A percentile compares a stretch with the other conserved stretches of the same genome.
These are phyloP conservation scores for Acer campestre DNA, from an alignment of 345 rosid species.

Conservation along the genomic window DNA sequence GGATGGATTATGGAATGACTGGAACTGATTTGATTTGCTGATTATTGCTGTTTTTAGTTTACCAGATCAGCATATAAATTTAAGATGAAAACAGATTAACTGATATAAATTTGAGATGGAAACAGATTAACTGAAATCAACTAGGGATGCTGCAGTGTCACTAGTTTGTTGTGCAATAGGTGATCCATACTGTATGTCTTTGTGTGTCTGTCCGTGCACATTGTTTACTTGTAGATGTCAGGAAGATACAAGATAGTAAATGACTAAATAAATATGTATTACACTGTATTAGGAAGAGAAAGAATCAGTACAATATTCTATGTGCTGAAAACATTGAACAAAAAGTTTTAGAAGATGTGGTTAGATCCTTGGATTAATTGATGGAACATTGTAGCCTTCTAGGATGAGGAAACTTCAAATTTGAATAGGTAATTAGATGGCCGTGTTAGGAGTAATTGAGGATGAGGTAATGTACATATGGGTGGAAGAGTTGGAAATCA, in stretches of 20 bases:
- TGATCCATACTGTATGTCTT: not conserved
- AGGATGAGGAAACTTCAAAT: slow-evolving; percentile 5
- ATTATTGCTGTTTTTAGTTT: not conserved
- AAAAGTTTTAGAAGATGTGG: not conserved
- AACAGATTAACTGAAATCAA: not conserved
- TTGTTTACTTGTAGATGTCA: not conserved
- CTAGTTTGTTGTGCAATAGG: not conserved
- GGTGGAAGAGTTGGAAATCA: not conserved
- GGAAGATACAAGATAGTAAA: not conserved
- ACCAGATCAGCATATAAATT: not conserved
- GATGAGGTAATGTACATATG: not conserved
- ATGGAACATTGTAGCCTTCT: not conserved
- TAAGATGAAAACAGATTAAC: not conserved
- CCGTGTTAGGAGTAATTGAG: not conserved
- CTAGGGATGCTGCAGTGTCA: not conserved
- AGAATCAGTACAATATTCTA: not conserved
- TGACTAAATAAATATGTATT: not conserved
- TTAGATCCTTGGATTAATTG: not conserved
- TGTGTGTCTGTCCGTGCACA: not conserved
- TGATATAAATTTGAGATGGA: not conserved
- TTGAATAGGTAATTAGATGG: slow-evolving; percentile 3
- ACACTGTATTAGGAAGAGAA: not conserved
- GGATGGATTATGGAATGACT: not conserved
- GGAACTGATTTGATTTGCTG: not conserved
- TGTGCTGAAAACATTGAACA: not conserved